Conservation (phyloP, 1,139 yeast genomes). For the Taiozyma onychis region DNA sequence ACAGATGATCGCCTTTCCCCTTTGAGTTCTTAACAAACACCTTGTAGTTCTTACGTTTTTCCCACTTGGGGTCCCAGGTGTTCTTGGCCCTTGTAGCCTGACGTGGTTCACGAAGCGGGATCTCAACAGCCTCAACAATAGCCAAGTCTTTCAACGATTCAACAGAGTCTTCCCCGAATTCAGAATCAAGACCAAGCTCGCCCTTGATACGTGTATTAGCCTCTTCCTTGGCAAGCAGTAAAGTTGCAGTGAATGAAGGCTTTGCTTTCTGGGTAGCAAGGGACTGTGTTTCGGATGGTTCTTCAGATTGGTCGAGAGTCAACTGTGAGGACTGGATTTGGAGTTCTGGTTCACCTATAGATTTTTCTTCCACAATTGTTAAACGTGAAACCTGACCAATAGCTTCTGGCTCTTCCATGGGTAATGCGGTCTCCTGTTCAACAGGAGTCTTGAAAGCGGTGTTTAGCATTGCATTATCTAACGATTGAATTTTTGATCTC, state of each 20-base stretch:
- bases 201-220: conserved; percentile 27
- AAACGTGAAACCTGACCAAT: neutral
- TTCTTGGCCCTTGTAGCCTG: neutral
- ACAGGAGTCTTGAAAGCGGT: neutral
- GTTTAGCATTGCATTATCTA: conserved; percentile 6
- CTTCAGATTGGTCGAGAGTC: neutral
- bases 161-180: conserved; percentile 27
- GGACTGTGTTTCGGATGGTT: neutral
- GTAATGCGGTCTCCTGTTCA: neutral
- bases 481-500: conserved; percentile 11
- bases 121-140: conserved; percentile 24
- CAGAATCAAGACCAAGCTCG: conserved; percentile 24
- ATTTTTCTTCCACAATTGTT: neutral
- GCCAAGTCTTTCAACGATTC: conserved; percentile 26
- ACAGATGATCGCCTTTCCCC: conserved; percentile 13
- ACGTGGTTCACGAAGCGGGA: conserved; percentile 10
- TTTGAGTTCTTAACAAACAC: conserved; percentile 26
- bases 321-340: neutral
- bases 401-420: neutral
- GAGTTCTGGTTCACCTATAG: neutral
- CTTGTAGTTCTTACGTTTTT: conserved; percentile 31
- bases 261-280: neutral
- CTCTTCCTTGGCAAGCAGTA: conserved; percentile 27
- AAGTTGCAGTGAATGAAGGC: conserved; percentile 14
- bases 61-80: conserved; percentile 21